These are phyloP conservation scores for Rhododendron molle DNA, from an alignment of 148 eudicot species.

Conservation along the genomic window DNA sequence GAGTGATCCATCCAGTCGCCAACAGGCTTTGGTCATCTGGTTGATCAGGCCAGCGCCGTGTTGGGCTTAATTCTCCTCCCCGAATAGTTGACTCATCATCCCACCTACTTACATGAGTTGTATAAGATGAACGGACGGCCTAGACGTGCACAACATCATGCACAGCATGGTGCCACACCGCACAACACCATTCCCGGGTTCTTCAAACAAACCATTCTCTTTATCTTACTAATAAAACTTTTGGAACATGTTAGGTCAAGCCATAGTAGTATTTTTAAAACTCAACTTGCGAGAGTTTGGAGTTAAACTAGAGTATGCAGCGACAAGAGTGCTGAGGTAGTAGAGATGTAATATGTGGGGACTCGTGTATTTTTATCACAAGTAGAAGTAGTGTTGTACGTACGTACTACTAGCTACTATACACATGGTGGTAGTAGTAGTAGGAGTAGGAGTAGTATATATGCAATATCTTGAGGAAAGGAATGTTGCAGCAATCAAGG, in stretches of 20 bases:
- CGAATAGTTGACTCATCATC: no score
- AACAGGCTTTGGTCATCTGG: no score
- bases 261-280: not conserved
- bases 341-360: not conserved
- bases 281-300: not conserved
- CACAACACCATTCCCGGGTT: no score
- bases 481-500: conserved; percentile 22
- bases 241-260: not conserved
- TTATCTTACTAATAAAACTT: not conserved
- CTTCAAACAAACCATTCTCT: not conserved
- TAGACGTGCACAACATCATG: no score
- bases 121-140: no score
- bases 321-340: conserved; percentile 12
- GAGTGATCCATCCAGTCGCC: no score
- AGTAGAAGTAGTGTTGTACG: not conserved
- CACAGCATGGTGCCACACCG: no score
- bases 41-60: no score
- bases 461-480: conserved; percentile 1
- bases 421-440: no score
- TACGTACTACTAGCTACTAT: no score
- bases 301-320: not conserved
- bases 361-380: not conserved
- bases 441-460: not conserved
- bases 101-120: no score
- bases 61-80: no score